Conservation (phyloP, 257 asterid genomes). For the Scutellaria minor region DNA sequence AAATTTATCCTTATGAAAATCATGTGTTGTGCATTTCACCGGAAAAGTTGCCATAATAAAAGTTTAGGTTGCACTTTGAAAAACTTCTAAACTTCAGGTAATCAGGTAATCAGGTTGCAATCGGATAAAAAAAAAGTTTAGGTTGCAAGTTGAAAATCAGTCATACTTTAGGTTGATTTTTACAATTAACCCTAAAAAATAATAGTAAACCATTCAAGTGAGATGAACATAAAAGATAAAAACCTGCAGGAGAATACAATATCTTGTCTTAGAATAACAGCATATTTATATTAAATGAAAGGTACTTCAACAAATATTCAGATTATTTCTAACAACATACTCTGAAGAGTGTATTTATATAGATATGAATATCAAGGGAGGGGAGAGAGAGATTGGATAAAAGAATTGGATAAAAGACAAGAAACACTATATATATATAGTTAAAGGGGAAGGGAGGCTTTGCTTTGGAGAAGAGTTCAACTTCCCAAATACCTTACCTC, state of each 20-base stretch:
- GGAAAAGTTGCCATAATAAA: too few relatives aligned
- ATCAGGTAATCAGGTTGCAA: too few relatives aligned
- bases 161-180: too few relatives aligned
- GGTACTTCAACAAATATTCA: neutral
- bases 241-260: neutral
- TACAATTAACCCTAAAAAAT: neutral
- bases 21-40: too few relatives aligned
- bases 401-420: neutral
- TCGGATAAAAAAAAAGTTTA: too few relatives aligned
- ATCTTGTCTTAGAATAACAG: neutral
- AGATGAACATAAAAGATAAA: neutral
- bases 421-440: neutral
- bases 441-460: neutral
- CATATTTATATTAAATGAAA: neutral
- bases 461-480: constrained; percentile 17
- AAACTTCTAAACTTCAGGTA: too few relatives aligned
- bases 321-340: neutral
- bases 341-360: neutral
- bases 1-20: too few relatives aligned
- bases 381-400: neutral
- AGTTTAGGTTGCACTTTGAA: too few relatives aligned
- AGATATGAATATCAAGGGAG: neutral
- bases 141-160: too few relatives aligned
- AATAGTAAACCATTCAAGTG: neutral
- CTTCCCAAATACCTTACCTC: constrained; percentile 63